phyloP scores from a whole-genome alignment of 805 yeast species.

The Candida easanensis region DNA sequence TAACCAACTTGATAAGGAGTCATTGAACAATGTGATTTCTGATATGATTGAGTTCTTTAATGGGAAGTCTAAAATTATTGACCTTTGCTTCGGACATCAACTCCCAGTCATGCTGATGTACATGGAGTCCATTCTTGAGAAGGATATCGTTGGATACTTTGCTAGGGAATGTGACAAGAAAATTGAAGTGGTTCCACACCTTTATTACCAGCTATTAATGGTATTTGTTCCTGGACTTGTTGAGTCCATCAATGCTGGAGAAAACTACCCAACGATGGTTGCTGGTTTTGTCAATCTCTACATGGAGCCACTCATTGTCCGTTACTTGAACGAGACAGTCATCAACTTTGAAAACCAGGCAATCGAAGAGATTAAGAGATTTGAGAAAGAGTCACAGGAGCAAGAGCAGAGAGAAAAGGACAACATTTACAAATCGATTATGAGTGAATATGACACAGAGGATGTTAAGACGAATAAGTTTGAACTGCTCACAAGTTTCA shows the following conservation, averaged over 20 bases:
- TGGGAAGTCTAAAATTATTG: conserved; percentile 35
- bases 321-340: conserved; percentile 32
- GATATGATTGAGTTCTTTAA: conserved; percentile 33
- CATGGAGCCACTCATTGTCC: conserved; percentile 33
- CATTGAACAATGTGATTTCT: conserved; percentile 24
- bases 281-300: conserved; percentile 36
- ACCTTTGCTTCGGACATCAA: conserved; percentile 36
- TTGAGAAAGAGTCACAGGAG: conserved; percentile 26
- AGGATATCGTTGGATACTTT: conserved; percentile 30
- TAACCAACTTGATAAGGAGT: conserved; percentile 21
- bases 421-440: conserved; percentile 35
- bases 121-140: conserved; percentile 37
- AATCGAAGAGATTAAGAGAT: conserved; percentile 25
- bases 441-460: conserved; percentile 37
- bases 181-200: conserved; percentile 29
- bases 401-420: conserved; percentile 41
- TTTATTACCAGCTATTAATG: conserved; percentile 30
- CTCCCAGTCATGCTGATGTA: conserved; percentile 38
- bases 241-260: conserved; percentile 36
- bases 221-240: conserved; percentile 35
- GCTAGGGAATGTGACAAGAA: conserved; percentile 25
- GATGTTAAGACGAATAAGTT: conserved; percentile 36
- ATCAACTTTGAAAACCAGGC: conserved; percentile 29
- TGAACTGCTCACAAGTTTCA: conserved; percentile 62
- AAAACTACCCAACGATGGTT: conserved; percentile 28